Evolutionary conservation across 306 rosid species (phyloP).

Genomic region (Calophaca sinica): DNA sequence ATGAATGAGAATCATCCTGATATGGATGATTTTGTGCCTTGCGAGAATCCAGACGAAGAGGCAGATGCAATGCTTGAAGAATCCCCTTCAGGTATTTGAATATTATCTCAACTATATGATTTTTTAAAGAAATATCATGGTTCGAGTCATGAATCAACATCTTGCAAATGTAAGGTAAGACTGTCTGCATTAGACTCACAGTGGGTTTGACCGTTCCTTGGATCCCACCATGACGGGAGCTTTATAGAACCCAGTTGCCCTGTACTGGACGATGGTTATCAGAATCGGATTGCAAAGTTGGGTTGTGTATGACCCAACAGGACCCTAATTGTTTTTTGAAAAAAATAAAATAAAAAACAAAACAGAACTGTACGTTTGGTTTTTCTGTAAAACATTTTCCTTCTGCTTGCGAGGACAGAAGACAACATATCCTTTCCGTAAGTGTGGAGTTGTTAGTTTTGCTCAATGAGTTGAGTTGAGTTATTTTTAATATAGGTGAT

Average conservation of each 20-base stretch:
- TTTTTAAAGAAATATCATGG: too few relatives aligned
- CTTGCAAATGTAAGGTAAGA: too few relatives aligned
- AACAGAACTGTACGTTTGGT: too few relatives aligned
- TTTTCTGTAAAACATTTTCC: too few relatives aligned
- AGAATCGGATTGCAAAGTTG: background rate
- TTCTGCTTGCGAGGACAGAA: too few relatives aligned
- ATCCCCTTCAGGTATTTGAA: slow-evolving; percentile 66
- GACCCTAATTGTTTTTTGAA: too few relatives aligned
- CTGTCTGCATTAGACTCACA: too few relatives aligned
- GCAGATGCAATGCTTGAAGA: slow-evolving; percentile 82
- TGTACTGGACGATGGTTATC: slow-evolving; percentile 6
- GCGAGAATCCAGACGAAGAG: slow-evolving; percentile 78
- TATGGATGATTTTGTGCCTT: slow-evolving; percentile 64
- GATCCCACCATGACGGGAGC: too few relatives aligned
- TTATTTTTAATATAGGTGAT: slow-evolving; percentile 65
- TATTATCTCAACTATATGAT: too few relatives aligned
- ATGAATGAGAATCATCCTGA: slow-evolving; percentile 74
- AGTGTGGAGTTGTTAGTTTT: background rate
- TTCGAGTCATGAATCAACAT: too few relatives aligned
- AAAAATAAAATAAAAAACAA: too few relatives aligned
- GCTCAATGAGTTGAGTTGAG: background rate
- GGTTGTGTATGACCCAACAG: background rate
- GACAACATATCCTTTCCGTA: background rate
- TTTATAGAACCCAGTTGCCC: too few relatives aligned
- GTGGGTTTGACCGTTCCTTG: background rate